Evolutionary conservation across 805 yeast genomes (phyloP).

Genomic region (Metschnikowia anglica): DNA sequence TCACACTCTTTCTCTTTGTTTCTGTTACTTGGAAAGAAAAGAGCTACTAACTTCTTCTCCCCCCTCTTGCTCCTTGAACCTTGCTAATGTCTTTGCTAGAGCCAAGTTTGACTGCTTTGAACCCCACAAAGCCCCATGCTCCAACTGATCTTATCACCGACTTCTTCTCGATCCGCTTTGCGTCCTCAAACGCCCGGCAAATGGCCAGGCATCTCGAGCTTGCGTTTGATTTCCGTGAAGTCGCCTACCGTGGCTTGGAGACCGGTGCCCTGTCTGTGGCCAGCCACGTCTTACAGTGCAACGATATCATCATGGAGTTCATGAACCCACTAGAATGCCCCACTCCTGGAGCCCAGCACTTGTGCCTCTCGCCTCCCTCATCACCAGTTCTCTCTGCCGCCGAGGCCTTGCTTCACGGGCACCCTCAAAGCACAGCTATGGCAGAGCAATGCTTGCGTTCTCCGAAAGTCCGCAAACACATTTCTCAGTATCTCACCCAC

Average conservation of each 20-base stretch:
- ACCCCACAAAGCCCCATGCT: constrained; percentile 34
- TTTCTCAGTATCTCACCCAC: constrained; percentile 1
- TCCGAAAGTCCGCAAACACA: constrained; percentile 1
- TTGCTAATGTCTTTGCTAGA: constrained; percentile 12
- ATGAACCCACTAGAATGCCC: constrained; percentile 39
- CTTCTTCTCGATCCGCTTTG: constrained; percentile 70
- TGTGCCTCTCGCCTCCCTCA: constrained; percentile 4
- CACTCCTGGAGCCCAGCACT: background rate
- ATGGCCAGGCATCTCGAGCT: constrained; percentile 54
- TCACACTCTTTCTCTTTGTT: background rate
- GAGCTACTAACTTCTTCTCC: background rate
- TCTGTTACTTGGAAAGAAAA: background rate
- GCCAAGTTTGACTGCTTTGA: constrained; percentile 13
- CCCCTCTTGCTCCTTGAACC: background rate
- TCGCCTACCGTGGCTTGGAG: constrained; percentile 68
- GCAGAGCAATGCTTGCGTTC: constrained; percentile 7
- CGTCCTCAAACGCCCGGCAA: constrained; percentile 70
- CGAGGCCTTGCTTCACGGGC: constrained; percentile 7
- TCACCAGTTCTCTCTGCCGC: constrained; percentile 7
- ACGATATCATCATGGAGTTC: constrained; percentile 50
- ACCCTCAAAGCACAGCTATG: constrained; percentile 1
- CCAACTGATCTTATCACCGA: constrained; percentile 6
- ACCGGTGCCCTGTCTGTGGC: constrained; percentile 57
- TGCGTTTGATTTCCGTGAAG: constrained; percentile 59
- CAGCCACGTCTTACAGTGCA: constrained; percentile 62